Base-by-base conservation (phyloP, 208 protist genomes). In the Endotrypanum monterogeii region DNA sequence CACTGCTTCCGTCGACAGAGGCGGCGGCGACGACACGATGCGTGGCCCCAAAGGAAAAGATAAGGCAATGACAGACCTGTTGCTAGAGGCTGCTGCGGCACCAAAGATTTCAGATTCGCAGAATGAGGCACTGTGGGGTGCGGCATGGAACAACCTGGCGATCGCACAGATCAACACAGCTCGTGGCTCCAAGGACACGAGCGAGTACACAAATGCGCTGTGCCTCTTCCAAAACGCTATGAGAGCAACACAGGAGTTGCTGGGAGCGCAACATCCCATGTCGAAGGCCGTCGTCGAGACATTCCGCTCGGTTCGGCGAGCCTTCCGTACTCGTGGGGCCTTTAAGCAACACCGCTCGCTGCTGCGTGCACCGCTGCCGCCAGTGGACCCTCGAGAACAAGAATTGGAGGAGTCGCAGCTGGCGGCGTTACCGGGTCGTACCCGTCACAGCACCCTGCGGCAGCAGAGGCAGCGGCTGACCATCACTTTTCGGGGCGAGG, bases 111-210 rank as follows among this genome's bases (percentile, higher is more conserved):
- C 90, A 1, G 85, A 89, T 54, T 92, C 86, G 39, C 88, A 96
- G 55, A 94, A 95, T 68, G 74, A 74, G 0, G 86, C 88, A n/a
- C 79, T 96, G 51, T 96, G 92, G 90, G 92, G 90, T 8, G 92
- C 92, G 20, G 92, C 92, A 50, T 96, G 92, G 92, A 90, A 96
- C 82, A 96, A 96, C 66, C 69, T 96, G 56, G 92, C 85, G 12
- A 82, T 96, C 11, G 90, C 92, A 58, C 90, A 94, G 85, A 79
- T 96, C 57, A 94, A 96, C 85, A 95, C 88, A 12, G 89, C 89
- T 41, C 73, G 81, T 12, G 60, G 75, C 56, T 76, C 69, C 73
- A 81, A 56, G 76, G 70, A 58, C 82, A 88, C 77, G 39, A 90
- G 82, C 39, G 92, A 96, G 80, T 77, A 91, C 78, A 88, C 80